A percentile compares a stretch with the other conserved stretches of the same genome.
Conservation (phyloP, 164 flowering plant genomes). For the Kingdonia uniflora region DNA sequence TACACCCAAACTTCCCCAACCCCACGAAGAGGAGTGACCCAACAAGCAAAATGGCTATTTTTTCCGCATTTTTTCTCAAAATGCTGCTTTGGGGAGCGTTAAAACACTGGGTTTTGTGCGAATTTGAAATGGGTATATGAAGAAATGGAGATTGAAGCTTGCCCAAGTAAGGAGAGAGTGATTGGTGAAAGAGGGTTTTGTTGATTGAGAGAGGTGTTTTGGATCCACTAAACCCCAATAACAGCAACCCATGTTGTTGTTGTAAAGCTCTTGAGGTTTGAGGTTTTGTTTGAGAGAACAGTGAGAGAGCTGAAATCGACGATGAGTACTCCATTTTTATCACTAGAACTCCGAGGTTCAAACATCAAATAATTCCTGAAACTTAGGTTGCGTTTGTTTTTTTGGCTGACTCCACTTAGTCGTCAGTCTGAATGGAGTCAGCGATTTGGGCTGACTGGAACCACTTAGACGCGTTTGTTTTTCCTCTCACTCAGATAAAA, state of each 20-base stretch:
- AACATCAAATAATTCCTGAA: too few relatives aligned
- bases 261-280: neutral
- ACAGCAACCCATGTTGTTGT: neutral
- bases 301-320: neutral
- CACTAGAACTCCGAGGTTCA: too few relatives aligned
- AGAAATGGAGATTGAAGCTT: slow-evolving; percentile 7
- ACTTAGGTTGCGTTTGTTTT: too few relatives aligned
- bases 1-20: slow-evolving; percentile 25
- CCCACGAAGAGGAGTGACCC: slow-evolving; percentile 57
- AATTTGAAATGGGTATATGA: slow-evolving; percentile 6
- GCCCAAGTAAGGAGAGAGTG: slow-evolving; percentile 8
- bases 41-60: slow-evolving; percentile 36
- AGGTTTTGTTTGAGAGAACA: neutral
- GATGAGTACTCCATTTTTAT: too few relatives aligned
- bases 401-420: too few relatives aligned
- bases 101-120: neutral
- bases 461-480: too few relatives aligned
- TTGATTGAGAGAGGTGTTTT: slow-evolving; percentile 1
- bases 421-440: too few relatives aligned
- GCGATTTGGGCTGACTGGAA: too few relatives aligned
- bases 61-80: slow-evolving; percentile 20
- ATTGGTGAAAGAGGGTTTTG: slow-evolving; percentile 3
- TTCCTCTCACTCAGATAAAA: too few relatives aligned
- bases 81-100: slow-evolving; percentile 11
- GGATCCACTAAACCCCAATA: neutral